phyloP scores from a whole-genome alignment of 306 rosid genomes.

The Begonia loranthoides region DNA sequence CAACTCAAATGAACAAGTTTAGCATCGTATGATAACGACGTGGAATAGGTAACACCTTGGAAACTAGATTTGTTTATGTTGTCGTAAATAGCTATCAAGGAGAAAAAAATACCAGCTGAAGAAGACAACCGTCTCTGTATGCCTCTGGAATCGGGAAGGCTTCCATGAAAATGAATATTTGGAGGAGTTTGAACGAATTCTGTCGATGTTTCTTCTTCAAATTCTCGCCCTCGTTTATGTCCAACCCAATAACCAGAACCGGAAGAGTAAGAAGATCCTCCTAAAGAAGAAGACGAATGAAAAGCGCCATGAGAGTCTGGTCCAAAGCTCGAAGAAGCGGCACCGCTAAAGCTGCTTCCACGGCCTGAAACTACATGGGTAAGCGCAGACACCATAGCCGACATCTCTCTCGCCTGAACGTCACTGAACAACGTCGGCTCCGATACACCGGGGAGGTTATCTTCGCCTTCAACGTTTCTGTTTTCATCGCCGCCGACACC shows the following conservation, averaged over 20 bases:
- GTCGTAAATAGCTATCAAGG: no score
- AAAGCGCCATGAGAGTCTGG: no score
- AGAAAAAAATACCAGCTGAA: no score
- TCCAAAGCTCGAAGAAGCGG: constrained; percentile 5
- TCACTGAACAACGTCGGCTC: neutral
- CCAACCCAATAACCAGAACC: constrained; percentile 27
- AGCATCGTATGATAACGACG: no score
- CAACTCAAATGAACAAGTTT: no score
- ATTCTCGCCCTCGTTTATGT: constrained; percentile 52
- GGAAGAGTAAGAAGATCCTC: constrained; percentile 14
- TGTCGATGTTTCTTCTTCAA: neutral
- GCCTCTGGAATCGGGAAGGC: no score
- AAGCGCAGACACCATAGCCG: constrained; percentile 56
- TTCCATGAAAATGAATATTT: no score
- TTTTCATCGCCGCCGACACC: constrained; percentile 7
- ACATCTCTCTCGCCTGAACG: constrained; percentile 21
- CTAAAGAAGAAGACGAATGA: no score
- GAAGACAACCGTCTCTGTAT: no score
- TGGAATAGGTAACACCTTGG: no score
- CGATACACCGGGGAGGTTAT: neutral
- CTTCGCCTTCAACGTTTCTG: neutral
- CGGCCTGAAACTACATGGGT: constrained; percentile 51
- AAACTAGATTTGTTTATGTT: no score
- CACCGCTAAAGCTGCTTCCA: constrained; percentile 1
- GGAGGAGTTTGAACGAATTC: no score